Evolutionary conservation across 1,139 yeast species (phyloP), one percentile per base, ranked within the genome.

Genomic region (Candida glucosophila): DNA sequence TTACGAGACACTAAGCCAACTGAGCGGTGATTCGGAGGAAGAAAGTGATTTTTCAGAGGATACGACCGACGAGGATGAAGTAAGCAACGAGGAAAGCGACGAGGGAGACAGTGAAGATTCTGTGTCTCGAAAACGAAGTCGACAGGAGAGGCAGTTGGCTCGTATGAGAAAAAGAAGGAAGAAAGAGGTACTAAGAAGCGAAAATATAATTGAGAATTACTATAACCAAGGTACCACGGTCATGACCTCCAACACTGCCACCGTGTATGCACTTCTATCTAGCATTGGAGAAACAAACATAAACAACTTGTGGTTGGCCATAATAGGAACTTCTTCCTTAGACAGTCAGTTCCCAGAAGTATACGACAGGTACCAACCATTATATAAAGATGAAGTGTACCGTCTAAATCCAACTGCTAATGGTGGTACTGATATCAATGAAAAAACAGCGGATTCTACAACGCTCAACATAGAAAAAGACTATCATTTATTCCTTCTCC

Each of bases 261-360:
- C 82, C 33, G 64, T 83, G 4, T 90, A 90, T 51, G 77, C 94
- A 2, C 58, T 90, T 26, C 52, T 88, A 14, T 75, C 95, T 0
- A 65, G 78, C 10, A 72, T 90, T 25, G 96, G 71, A 17, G 72
- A 65, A 36, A 61, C 70, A 12, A 58, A 49, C 33, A 57, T 77
- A 14, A 80, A 77, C 16, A 66, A 62, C 33, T 55, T 92, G 26
- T 92, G 99, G 99, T 60, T 86, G 5, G 72, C 95, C 1, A 78
- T 90, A 3, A 71, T 90, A 6, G 98, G 98, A 1, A 76, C 93
- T 2, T 77, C 94, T 0, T 79, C 96, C 1, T 55, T 86, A 20
- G 92, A 83, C 38, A 65, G 68, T 14, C 73, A 73, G 34, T 76
- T 77, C 40, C 90, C 95, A 3, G 80, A 77, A 31, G 76, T 86